Percentiles rank a stretch among this genome's conserved stretches.
These are phyloP conservation scores for Pythium biforme DNA, from an alignment of 352 stramenopile species.

Conservation along the genomic window DNA sequence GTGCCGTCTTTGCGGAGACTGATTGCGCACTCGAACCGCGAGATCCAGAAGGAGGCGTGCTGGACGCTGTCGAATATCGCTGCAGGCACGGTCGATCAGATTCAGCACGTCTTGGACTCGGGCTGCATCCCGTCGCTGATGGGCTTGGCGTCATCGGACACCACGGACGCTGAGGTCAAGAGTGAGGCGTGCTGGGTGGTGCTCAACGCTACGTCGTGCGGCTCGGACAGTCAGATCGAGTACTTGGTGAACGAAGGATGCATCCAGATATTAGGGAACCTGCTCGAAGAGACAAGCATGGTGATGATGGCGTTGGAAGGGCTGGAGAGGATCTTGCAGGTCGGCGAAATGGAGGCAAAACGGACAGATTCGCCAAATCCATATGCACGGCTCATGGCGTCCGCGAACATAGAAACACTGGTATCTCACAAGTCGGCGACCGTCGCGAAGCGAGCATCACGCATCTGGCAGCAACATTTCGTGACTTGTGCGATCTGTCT, in stretches of 20 bases:
- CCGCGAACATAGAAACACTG: conserved; percentile 91
- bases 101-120: conserved; percentile 97
- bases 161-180: conserved; percentile 95
- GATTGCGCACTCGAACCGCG: conserved; percentile 94
- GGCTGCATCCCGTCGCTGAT: conserved; percentile 95
- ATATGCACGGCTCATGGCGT: conserved; percentile 88
- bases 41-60: conserved; percentile 98
- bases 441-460: conserved; percentile 93
- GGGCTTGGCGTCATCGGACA: conserved; percentile 89
- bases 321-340: conserved; percentile 96
- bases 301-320: conserved; percentile 99
- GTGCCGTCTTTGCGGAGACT: conserved; percentile 93
- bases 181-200: conserved; percentile 99
- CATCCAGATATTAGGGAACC: conserved; percentile 86
- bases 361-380: conserved; percentile 82
- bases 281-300: conserved; percentile 97
- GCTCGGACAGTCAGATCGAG: conserved; percentile 94
- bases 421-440: conserved; percentile 94
- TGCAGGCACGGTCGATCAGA: conserved; percentile 96
- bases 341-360: conserved; percentile 90
- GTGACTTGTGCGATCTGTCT: conserved; percentile 97
- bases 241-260: conserved; percentile 87
- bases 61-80: conserved; percentile 98
- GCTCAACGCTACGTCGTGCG: conserved; percentile 97
- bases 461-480: conserved; percentile 98